These are phyloP conservation scores for Diophrys sp. DNA, from an alignment of 73 alveolate genomes.

Conservation along the genomic window DNA sequence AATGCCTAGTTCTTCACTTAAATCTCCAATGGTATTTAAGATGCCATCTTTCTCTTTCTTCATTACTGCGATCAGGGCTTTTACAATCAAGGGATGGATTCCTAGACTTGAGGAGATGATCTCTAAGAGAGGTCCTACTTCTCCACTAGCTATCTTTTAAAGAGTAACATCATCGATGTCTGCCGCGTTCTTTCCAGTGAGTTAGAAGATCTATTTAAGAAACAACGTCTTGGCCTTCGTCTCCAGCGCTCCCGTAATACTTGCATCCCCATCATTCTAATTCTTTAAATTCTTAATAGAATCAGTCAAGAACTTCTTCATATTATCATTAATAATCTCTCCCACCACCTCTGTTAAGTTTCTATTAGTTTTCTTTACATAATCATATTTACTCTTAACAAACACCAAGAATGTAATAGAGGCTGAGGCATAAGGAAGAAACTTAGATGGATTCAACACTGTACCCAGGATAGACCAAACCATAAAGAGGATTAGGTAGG, in stretches of 20 bases:
- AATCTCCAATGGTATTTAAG: not conserved
- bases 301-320: not conserved
- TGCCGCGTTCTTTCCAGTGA: not conserved
- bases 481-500: conserved; percentile 15
- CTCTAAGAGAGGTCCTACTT: not conserved
- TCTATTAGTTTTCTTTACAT: not conserved
- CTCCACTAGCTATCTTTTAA: conserved; percentile 13
- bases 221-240: not conserved
- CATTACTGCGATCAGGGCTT: conserved; percentile 1
- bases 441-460: conserved; percentile 13
- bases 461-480: conserved; percentile 29
- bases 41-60: not conserved
- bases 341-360: conserved; percentile 6
- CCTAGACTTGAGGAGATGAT: not conserved
- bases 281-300: not conserved
- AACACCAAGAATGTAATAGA: not conserved
- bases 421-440: conserved; percentile 13
- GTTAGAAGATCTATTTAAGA: not conserved
- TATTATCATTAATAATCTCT: not conserved
- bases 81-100: not conserved
- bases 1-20: not conserved
- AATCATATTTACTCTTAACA: too few species aligned
- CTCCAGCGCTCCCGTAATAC: not conserved
- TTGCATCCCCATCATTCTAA: not conserved
- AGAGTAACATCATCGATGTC: not conserved